phyloP scores from a whole-genome alignment of 208 protist genomes.

The Trypanosoma avium region DNA sequence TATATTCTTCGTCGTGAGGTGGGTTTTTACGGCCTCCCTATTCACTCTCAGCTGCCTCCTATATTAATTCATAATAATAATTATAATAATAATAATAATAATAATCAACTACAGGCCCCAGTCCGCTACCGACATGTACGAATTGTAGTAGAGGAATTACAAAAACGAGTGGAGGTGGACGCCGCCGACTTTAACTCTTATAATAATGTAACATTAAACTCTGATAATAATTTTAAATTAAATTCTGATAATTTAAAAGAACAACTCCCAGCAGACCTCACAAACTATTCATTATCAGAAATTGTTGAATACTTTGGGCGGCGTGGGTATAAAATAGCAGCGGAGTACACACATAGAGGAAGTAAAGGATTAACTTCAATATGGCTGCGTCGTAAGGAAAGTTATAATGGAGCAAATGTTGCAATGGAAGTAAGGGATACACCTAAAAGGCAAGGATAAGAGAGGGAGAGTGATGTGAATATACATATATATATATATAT shows the following conservation, averaged over 20 bases:
- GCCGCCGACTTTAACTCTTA: no score
- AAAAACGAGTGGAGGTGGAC: conserved; percentile 22
- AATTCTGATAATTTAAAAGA: no score
- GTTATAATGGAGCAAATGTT: conserved; percentile 8
- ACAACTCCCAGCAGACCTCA: conserved; percentile 3
- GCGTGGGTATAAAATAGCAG: conserved; percentile 24
- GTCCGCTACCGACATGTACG: conserved; percentile 11
- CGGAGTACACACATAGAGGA: conserved; percentile 12
- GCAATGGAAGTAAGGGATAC: conserved; percentile 16
- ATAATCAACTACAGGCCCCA: not conserved
- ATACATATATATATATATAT: conserved; percentile 9
- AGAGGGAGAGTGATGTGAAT: not conserved
- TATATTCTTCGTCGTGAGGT: conserved; percentile 18
- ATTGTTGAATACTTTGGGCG: conserved; percentile 24
- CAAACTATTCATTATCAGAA: conserved; percentile 2
- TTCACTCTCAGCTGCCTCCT: conserved; percentile 8
- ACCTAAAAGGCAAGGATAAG: not conserved
- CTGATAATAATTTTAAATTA: no score
- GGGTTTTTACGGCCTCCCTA: conserved; percentile 19
- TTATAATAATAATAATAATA: no score
- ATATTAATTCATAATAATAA: no score
- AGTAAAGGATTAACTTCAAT: conserved; percentile 19
- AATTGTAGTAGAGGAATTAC: conserved; percentile 21
- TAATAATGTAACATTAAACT: no score
- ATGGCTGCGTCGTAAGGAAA: conserved; percentile 21